phyloP scores from a whole-genome alignment of 208 protist species.

The Borovskyia barvae region DNA sequence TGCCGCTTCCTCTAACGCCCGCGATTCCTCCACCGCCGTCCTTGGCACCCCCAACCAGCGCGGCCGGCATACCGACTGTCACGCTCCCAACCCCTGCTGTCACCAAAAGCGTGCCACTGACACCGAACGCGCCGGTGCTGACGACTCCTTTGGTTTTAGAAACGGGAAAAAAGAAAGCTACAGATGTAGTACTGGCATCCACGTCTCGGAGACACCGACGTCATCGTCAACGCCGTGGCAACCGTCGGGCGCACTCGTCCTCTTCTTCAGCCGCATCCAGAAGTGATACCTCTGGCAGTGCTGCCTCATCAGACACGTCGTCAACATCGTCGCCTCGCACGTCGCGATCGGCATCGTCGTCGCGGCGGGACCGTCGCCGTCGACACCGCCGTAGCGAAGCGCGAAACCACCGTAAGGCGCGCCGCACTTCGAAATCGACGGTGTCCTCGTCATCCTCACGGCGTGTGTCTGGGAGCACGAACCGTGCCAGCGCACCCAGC shows the following conservation, averaged over 20 bases:
- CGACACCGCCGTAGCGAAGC: conserved; percentile 1
- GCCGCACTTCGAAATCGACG: too few relatives aligned
- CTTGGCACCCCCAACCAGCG: not conserved
- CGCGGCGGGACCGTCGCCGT: conserved; percentile 2
- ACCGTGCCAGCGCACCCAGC: too few relatives aligned
- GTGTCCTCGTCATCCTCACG: too few relatives aligned
- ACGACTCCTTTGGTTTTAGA: too few relatives aligned
- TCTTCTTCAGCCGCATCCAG: too few relatives aligned
- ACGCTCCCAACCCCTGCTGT: not conserved
- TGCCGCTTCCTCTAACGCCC: not conserved
- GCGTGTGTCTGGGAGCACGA: too few relatives aligned
- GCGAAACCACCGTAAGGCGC: too few relatives aligned
- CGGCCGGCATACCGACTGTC: not conserved
- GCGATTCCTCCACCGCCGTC: not conserved
- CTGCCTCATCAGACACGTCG: not conserved
- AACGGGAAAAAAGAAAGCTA: too few relatives aligned
- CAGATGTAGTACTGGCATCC: not conserved
- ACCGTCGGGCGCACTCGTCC: not conserved
- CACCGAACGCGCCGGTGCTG: not conserved
- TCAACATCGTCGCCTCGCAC: not conserved
- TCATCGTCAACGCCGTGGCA: conserved; percentile 6
- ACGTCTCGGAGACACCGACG: conserved; percentile 5
- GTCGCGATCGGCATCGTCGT: not conserved
- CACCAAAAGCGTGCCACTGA: not conserved
- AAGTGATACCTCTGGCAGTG: too few relatives aligned